Conservation (phyloP, 345 rosid species). For the Populus tremula region DNA sequence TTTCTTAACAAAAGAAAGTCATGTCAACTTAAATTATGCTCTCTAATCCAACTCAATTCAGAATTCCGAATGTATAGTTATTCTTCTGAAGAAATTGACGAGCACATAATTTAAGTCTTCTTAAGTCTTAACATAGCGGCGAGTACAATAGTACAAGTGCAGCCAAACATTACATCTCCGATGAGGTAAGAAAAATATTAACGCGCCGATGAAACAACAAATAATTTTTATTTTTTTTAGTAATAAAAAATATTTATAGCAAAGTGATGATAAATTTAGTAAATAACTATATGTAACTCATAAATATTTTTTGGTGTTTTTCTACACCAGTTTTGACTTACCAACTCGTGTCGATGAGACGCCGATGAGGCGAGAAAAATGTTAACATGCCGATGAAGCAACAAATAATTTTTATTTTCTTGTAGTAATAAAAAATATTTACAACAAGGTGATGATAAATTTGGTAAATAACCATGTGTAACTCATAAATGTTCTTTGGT, state of each 20-base stretch:
- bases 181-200: not conserved
- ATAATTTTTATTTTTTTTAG: not conserved
- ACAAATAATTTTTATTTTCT: not conserved
- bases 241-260: not conserved
- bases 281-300: not conserved
- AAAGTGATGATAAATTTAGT: not conserved
- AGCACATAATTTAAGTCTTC: too few species aligned
- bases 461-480: not conserved
- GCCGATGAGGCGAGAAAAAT: not conserved
- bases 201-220: not conserved
- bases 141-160: not conserved
- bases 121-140: too few species aligned
- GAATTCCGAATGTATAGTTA: not conserved
- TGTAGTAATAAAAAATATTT: not conserved
- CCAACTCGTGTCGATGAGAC: not conserved
- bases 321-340: not conserved
- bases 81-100: too few species aligned
- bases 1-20: not conserved
- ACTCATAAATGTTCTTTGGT: not conserved
- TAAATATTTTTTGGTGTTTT: not conserved
- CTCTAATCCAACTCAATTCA: not conserved
- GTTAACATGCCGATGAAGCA: not conserved
- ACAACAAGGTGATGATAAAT: not conserved
- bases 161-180: not conserved
- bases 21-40: not conserved